Evolutionary conservation across 495 filamentous ascomycete species (phyloP).

Genomic region (Aspergillus panamensis): DNA sequence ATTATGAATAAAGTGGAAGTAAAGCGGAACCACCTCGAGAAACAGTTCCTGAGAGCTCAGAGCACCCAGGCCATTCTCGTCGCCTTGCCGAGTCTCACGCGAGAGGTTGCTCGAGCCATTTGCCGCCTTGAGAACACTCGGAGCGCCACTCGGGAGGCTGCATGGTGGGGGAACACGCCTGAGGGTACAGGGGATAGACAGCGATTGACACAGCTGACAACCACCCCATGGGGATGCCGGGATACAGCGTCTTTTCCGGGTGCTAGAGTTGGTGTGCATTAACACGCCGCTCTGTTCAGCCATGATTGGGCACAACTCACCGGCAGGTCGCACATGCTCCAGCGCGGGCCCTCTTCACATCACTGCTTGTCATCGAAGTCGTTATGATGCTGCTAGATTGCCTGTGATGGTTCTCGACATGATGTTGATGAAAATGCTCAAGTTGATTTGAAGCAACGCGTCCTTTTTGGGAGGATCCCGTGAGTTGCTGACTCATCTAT

Average conservation of each 20-base stretch:
- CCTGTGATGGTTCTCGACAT: no score
- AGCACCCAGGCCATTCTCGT: neutral
- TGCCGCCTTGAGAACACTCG: neutral
- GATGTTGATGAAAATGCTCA: no score
- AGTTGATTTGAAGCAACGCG: no score
- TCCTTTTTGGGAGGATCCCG: no score
- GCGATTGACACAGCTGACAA: slow-evolving; percentile 19
- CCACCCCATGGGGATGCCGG: slow-evolving; percentile 10
- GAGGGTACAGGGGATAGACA: slow-evolving; percentile 16
- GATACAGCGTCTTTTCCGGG: slow-evolving; percentile 25
- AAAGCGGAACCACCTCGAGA: slow-evolving; percentile 21
- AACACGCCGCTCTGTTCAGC: neutral
- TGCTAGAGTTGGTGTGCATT: slow-evolving; percentile 1
- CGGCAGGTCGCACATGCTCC: slow-evolving; percentile 25
- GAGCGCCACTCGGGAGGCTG: neutral
- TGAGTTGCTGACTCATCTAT: no score
- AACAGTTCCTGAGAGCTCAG: slow-evolving; percentile 5
- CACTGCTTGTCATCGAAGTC: no score
- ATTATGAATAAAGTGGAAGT: slow-evolving; percentile 29
- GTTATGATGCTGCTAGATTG: no score
- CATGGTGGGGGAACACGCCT: neutral
- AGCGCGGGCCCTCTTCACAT: slow-evolving; percentile 19
- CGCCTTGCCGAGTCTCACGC: neutral
- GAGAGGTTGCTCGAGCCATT: no score
- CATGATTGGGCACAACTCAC: slow-evolving; percentile 12